phyloP scores from a whole-genome alignment of 2,329 filamentous ascomycete genomes.

The Talaromyces sp. region DNA sequence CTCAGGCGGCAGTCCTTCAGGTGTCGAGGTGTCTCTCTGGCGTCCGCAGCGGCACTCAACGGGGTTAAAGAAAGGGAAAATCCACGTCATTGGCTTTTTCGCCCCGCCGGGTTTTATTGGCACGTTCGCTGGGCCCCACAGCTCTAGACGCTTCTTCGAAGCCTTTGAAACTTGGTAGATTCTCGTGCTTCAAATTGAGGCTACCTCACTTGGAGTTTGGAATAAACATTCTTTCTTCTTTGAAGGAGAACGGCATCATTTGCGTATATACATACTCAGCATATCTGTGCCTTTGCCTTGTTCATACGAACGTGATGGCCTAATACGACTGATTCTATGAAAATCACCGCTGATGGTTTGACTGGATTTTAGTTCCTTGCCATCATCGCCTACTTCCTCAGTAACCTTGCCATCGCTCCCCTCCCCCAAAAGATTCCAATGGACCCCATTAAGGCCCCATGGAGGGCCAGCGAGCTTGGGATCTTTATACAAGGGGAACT shows the following conservation, averaged over 20 bases:
- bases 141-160: not conserved
- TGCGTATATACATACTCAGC: constrained; percentile 34
- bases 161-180: too few species aligned
- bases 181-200: too few species aligned
- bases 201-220: too few species aligned
- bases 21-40: not conserved
- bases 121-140: constrained; percentile 1
- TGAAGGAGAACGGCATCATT: not conserved
- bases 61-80: not conserved
- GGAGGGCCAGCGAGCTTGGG: constrained; percentile 41
- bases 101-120: constrained; percentile 1
- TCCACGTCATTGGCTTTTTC: constrained; percentile 3
- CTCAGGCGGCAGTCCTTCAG: too few species aligned
- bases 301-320: constrained; percentile 37
- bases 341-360: constrained; percentile 21
- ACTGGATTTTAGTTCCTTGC: too few species aligned
- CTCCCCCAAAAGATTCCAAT: constrained; percentile 39
- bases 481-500: constrained; percentile 47
- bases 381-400: not conserved
- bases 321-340: constrained; percentile 32
- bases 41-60: too few species aligned
- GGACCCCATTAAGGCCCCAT: constrained; percentile 42
- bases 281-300: constrained; percentile 38
- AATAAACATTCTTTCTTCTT: too few species aligned
- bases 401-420: constrained; percentile 23